phyloP scores from a whole-genome alignment of 2,329 filamentous ascomycete species.

The Stylonectria norvegica region DNA sequence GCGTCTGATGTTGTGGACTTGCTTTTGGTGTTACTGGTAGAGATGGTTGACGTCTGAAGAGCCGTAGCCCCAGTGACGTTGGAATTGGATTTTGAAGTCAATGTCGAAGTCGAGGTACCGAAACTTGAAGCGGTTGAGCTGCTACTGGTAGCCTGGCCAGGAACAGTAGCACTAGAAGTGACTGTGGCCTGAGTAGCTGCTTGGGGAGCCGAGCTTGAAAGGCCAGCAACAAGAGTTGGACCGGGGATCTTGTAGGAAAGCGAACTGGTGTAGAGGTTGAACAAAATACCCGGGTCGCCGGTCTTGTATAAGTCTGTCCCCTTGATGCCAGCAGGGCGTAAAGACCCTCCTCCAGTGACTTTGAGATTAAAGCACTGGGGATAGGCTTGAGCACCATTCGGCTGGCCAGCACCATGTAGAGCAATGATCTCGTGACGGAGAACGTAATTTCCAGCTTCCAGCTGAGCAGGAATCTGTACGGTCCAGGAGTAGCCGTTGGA shows the following conservation, averaged over 20 bases:
- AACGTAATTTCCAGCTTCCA: constrained; percentile 43
- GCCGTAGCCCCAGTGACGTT: constrained; percentile 8
- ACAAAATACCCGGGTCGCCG: constrained; percentile 31
- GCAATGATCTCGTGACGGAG: constrained; percentile 52
- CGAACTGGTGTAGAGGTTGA: constrained; percentile 31
- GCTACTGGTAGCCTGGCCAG: constrained; percentile 4
- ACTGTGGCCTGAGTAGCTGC: constrained; percentile 4
- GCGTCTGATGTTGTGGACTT: constrained; percentile 5
- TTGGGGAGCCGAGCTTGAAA: constrained; percentile 17
- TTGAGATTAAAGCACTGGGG: constrained; percentile 49
- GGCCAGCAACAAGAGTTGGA: constrained; percentile 22
- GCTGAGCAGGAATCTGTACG: constrained; percentile 30
- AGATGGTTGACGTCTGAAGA: constrained; percentile 5
- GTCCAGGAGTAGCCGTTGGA: constrained; percentile 33
- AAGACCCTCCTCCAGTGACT: constrained; percentile 39
- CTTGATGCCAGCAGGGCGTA: constrained; percentile 30
- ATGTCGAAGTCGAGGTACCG: background rate
- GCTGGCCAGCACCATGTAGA: constrained; percentile 40
- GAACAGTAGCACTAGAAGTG: constrained; percentile 20
- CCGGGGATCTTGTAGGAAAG: constrained; percentile 27
- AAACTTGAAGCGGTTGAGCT: background rate
- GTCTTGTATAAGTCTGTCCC: constrained; percentile 29
- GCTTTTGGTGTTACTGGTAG: background rate
- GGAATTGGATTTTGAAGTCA: background rate
- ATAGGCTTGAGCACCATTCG: constrained; percentile 50